phyloP scores from a whole-genome alignment of 2,329 filamentous ascomycete genomes.

The Myriosclerotinia curreyana region DNA sequence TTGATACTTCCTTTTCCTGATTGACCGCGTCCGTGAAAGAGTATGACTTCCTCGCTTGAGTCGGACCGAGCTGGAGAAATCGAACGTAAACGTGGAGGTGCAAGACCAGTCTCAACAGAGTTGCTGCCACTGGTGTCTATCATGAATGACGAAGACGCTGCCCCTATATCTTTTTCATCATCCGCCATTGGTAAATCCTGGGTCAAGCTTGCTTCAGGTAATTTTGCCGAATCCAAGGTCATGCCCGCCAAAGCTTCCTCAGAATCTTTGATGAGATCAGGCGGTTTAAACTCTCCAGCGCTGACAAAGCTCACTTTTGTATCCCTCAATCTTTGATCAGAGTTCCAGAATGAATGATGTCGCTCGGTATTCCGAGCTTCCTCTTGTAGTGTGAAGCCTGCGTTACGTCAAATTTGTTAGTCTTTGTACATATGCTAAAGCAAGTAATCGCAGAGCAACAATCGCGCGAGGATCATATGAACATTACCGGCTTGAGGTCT shows the following conservation, averaged over 20 bases:
- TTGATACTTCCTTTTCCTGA: constrained; percentile 19
- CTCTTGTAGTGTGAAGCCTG: constrained; percentile 47
- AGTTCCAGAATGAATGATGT: constrained; percentile 47
- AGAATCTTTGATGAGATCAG: constrained; percentile 26
- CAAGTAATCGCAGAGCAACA: background rate
- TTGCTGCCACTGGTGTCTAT: constrained; percentile 40
- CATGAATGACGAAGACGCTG: constrained; percentile 35
- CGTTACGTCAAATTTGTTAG: constrained; percentile 4
- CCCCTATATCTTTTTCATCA: constrained; percentile 1
- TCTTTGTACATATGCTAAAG: background rate
- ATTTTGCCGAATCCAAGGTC: constrained; percentile 25
- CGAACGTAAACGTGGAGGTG: constrained; percentile 36
- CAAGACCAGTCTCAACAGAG: constrained; percentile 36
- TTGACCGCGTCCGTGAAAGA: constrained; percentile 56
- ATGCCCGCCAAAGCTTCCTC: constrained; percentile 36
- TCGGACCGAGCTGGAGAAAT: constrained; percentile 46
- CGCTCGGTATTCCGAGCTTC: constrained; percentile 57
- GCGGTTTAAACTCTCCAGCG: constrained; percentile 48
- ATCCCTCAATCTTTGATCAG: constrained; percentile 52
- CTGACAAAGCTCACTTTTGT: constrained; percentile 58
- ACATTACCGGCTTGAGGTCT: constrained; percentile 26
- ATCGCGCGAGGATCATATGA: background rate
- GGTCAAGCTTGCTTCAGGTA: constrained; percentile 12
- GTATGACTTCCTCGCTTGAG: constrained; percentile 71
- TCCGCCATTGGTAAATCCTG: constrained; percentile 17